A percentile compares a stretch with the other conserved stretches of the same genome.
These are phyloP conservation scores for Fragaria ananassa DNA, from an alignment of 306 rosid species.

Conservation along the genomic window DNA sequence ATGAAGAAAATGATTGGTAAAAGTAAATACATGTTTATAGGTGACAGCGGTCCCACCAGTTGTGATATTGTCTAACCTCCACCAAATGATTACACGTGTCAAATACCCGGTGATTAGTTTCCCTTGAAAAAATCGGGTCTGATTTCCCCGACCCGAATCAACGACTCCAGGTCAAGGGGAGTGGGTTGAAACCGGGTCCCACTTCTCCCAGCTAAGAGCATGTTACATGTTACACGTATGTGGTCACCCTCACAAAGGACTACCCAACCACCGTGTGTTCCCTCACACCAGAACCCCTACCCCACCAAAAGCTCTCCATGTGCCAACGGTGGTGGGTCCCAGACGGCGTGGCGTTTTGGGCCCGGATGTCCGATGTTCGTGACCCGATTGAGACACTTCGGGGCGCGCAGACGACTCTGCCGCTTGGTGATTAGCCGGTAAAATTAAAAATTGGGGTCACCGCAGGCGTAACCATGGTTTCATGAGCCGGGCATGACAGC, in stretches of 20 bases:
- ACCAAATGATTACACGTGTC: constrained; percentile 35
- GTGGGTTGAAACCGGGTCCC: constrained; percentile 1
- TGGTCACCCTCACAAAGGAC: constrained; percentile 27
- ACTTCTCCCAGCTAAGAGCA: not conserved
- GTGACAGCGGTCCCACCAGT: constrained; percentile 28
- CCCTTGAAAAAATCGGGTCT: not conserved
- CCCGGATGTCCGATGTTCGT: constrained; percentile 1
- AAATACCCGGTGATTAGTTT: not conserved
- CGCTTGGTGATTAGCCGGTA: constrained; percentile 18
- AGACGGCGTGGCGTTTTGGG: not conserved
- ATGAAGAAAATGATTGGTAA: not conserved
- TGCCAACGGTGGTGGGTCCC: constrained; percentile 15
- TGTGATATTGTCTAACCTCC: constrained; percentile 18
- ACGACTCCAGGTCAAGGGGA: not conserved
- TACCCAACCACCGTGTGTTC: constrained; percentile 25
- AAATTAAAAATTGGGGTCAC: not conserved
- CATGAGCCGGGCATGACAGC: constrained; percentile 46
- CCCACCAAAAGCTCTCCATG: not conserved
- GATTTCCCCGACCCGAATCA: constrained; percentile 30
- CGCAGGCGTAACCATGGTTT: constrained; percentile 24
- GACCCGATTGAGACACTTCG: not conserved
- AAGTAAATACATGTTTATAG: constrained; percentile 28
- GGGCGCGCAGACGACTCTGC: constrained; percentile 18
- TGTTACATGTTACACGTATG: constrained; percentile 29
- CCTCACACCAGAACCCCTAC: not conserved